Percentiles rank a stretch among this genome's conserved stretches.
These are phyloP conservation scores for Rutstroemia sp. DNA, from an alignment of 2,329 filamentous ascomycete genomes.

Conservation along the genomic window DNA sequence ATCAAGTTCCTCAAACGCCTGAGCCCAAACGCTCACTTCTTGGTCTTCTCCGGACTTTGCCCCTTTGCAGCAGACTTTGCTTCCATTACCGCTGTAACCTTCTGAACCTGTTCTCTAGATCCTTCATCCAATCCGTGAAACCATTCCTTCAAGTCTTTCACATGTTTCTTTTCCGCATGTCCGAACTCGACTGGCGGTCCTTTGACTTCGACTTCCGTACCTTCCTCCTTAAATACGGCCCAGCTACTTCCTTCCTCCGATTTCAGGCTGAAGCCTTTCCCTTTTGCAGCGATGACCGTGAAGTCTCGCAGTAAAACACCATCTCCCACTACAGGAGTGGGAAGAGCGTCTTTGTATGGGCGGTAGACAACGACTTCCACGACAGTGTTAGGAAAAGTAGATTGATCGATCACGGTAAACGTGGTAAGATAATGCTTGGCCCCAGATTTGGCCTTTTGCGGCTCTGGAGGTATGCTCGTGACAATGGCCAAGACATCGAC, in stretches of 20 bases:
- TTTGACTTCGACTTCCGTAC: slow-evolving; percentile 42
- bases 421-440: slow-evolving; percentile 53
- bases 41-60: background rate
- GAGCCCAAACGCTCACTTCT: background rate
- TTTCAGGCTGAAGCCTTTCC: slow-evolving; percentile 48
- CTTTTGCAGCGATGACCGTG: slow-evolving; percentile 44
- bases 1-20: background rate
- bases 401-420: slow-evolving; percentile 50
- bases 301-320: slow-evolving; percentile 51
- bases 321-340: slow-evolving; percentile 48
- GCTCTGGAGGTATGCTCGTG: slow-evolving; percentile 41
- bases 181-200: slow-evolving; percentile 53
- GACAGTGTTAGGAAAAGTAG: slow-evolving; percentile 42
- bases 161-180: slow-evolving; percentile 42
- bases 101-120: background rate
- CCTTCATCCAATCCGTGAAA: slow-evolving; percentile 34
- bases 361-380: slow-evolving; percentile 51
- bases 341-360: slow-evolving; percentile 49
- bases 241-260: slow-evolving; percentile 46
- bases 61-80: background rate
- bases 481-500: slow-evolving; percentile 50
- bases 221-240: slow-evolving; percentile 48
- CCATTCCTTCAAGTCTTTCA: slow-evolving; percentile 42
- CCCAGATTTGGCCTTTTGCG: slow-evolving; percentile 48
- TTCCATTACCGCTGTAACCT: background rate